Evolutionary conservation across 352 stramenopile genomes (phyloP), one percentile per base, ranked within the genome.

Genomic region (Globisporangium recalcitrans): DNA sequence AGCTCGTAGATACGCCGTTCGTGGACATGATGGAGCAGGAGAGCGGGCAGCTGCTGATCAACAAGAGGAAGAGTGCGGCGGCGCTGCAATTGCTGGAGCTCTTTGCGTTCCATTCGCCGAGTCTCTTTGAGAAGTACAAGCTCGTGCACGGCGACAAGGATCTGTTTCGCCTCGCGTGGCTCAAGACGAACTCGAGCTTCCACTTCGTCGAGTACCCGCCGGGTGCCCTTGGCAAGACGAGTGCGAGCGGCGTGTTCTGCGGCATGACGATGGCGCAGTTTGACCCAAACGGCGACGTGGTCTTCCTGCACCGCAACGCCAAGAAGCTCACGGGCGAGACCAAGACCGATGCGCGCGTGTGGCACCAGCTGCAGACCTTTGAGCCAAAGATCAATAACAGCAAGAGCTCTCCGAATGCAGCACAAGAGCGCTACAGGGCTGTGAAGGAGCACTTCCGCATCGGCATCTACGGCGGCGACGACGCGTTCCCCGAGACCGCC

Each of bases 11-110:
- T 24, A 67, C 77, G 47, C 52, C 62, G 9, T 83, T 71, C 40
- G 70, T 87, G n/a, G 67, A 84, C 67, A 87, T 85, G 78, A 87
- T 88, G 47, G 78, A 90, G 58, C 80, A 90, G 65, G 80, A 90
- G 46, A 87, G 77, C 38, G 80, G 78, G 0, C 80, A 90, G 49
- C 24, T 90, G 13, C 58, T 88, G 4, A 74, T 90, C 19, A 68
- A 86, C 40, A 64, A 68, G 42, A 52, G 62, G n/a, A 66, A 54
- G 14, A 68, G 75, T 55, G 56, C 67, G n/a, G 65, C 62, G 0
- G 54, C 78, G 2, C 42, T 85, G 9, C 65, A 78, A 4, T 58
- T 73, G 5, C 72, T 77, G 5, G 64, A 72, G 54, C 57, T 81
- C n/a, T 81, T 82, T 55, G 71, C 60, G n/a, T 82, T 85, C 44